phyloP scores from a whole-genome alignment of 495 filamentous ascomycete species.

The Achaetomiella virescens region DNA sequence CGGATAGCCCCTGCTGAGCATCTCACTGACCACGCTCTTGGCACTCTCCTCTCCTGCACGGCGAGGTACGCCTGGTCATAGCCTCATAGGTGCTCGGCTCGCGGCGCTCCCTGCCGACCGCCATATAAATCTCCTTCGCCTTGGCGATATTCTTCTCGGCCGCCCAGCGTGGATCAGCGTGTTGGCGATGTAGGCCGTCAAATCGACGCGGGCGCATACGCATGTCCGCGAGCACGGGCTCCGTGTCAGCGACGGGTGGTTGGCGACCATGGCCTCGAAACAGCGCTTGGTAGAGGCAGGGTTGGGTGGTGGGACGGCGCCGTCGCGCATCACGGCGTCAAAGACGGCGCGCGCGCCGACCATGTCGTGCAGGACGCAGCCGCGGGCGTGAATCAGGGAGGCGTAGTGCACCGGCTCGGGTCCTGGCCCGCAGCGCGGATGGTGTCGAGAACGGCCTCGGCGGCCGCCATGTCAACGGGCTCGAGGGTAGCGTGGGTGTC shows the following conservation, averaged over 20 bases:
- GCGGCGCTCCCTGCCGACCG: conserved; percentile 64
- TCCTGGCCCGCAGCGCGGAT: conserved; percentile 65
- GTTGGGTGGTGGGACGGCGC: conserved; percentile 59
- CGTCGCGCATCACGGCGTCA: conserved; percentile 64
- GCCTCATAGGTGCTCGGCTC: conserved; percentile 99
- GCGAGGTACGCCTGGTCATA: conserved; percentile 93
- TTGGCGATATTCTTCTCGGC: conserved; percentile 71
- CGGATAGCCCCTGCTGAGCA: conserved; percentile 85
- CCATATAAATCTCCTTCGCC: conserved; percentile 70
- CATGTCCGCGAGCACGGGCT: conserved; percentile 71
- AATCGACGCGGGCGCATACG: conserved; percentile 58
- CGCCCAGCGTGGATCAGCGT: conserved; percentile 97
- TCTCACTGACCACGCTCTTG: conserved; percentile 76
- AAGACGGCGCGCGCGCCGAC: conserved; percentile 74
- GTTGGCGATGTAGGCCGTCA: conserved; percentile 98
- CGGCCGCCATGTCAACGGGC: conserved; percentile 82
- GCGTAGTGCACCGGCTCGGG: conserved; percentile 94
- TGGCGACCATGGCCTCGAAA: conserved; percentile 96
- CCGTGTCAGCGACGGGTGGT: conserved; percentile 75
- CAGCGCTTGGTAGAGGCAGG: conserved; percentile 90
- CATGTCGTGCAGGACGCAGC: conserved; percentile 90
- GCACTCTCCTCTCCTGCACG: conserved; percentile 71
- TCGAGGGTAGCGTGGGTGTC: conserved; percentile 94
- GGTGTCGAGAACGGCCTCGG: conserved; percentile 73
- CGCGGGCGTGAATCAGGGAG: conserved; percentile 90